A percentile compares a stretch with the other conserved stretches of the same genome.
These are phyloP conservation scores for Trichoderma sp. DNA, from an alignment of 2,329 filamentous ascomycete species.

Conservation along the genomic window DNA sequence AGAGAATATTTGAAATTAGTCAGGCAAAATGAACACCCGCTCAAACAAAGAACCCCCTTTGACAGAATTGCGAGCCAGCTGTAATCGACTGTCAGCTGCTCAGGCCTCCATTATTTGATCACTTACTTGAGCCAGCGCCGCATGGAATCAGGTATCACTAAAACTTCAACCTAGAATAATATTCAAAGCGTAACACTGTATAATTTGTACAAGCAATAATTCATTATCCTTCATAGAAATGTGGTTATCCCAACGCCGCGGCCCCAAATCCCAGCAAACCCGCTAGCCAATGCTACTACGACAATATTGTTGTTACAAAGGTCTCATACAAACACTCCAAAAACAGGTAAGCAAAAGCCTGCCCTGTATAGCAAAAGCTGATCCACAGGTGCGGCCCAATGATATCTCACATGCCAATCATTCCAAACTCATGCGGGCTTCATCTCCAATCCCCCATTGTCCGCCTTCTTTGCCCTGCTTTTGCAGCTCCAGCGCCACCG, in stretches of 20 bases:
- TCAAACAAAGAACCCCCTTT: background rate
- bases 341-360: background rate
- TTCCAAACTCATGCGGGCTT: conserved; percentile 80
- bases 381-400: background rate
- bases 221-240: background rate
- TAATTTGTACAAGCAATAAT: background rate
- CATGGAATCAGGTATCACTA: background rate
- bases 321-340: background rate
- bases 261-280: background rate
- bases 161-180: background rate
- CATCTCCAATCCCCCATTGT: conserved; percentile 80
- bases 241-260: background rate
- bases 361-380: background rate
- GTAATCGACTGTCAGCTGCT: background rate
- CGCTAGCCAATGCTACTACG: conserved; percentile 5
- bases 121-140: background rate
- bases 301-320: conserved; percentile 5
- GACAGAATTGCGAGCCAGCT: background rate
- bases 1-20: too few relatives aligned
- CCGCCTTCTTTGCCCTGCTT: conserved; percentile 55
- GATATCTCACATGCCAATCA: conserved; percentile 39
- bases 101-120: background rate
- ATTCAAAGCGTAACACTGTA: background rate
- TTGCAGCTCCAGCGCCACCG: conserved; percentile 55
- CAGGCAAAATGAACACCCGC: too few relatives aligned